Percentiles rank a stretch among this genome's conserved stretches.
phyloP scores from a whole-genome alignment of 148 eudicot species.

The Pouteria glomerata region DNA sequence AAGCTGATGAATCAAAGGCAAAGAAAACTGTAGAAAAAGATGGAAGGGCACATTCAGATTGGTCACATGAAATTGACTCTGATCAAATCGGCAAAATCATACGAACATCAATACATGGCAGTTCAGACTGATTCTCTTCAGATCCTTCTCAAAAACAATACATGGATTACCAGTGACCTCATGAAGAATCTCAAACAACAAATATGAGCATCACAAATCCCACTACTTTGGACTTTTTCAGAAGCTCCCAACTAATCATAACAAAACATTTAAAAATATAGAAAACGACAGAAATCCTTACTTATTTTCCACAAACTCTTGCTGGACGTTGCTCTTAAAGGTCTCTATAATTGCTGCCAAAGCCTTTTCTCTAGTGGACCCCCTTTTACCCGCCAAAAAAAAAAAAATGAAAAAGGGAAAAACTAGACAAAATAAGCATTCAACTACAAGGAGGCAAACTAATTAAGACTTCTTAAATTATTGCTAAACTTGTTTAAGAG shows the following conservation, averaged over 20 bases:
- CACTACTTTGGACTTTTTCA: not conserved
- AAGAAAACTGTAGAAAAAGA: not conserved
- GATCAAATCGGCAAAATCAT: not conserved
- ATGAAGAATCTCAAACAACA: not conserved
- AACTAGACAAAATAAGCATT: no score
- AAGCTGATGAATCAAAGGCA: not conserved
- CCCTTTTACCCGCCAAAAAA: conserved; percentile 33
- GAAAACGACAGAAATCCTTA: conserved; percentile 21
- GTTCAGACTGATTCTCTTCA: not conserved
- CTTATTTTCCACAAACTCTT: conserved; percentile 88
- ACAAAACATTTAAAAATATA: not conserved
- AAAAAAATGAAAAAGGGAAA: not conserved
- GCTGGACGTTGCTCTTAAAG: conserved; percentile 57
- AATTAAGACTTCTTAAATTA: no score
- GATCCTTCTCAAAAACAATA: not conserved
- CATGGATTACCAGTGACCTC: not conserved
- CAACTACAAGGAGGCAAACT: no score
- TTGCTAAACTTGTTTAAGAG: no score
- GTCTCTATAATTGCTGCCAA: conserved; percentile 65
- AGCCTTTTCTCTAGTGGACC: conserved; percentile 78
- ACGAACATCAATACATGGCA: not conserved
- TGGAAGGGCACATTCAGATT: not conserved
- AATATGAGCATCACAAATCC: not conserved
- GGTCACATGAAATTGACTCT: not conserved
- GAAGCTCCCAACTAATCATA: not conserved